Evolutionary conservation across 1,284 basidiomycete species (phyloP).

Genomic region (Ustilago curta): DNA sequence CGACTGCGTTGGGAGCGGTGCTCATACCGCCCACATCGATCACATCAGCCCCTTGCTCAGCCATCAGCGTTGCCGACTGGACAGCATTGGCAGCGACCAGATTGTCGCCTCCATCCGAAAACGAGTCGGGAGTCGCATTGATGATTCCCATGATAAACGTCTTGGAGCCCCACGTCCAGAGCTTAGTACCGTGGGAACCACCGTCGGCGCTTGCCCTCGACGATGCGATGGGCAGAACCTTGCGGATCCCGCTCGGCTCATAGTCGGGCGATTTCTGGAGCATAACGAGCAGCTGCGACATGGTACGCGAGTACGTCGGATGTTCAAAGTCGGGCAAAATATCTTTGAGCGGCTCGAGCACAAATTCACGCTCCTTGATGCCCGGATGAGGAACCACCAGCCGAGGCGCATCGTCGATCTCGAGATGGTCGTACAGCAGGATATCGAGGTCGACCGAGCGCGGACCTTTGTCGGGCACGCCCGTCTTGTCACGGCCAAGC

Average conservation of each 20-base stretch:
- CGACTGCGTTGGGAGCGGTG: slow-evolving; percentile 60
- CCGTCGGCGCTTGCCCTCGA: slow-evolving; percentile 20
- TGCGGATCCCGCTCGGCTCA: slow-evolving; percentile 43
- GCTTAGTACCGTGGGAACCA: slow-evolving; percentile 18
- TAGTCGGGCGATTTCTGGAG: slow-evolving; percentile 56
- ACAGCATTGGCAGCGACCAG: slow-evolving; percentile 61
- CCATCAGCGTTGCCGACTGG: slow-evolving; percentile 50
- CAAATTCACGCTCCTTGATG: slow-evolving; percentile 87
- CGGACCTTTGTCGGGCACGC: slow-evolving; percentile 81
- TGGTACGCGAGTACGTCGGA: slow-evolving; percentile 58
- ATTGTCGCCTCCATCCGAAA: slow-evolving; percentile 86
- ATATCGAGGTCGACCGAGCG: slow-evolving; percentile 92
- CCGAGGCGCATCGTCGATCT: slow-evolving; percentile 77
- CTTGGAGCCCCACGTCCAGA: slow-evolving; percentile 60
- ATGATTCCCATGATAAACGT: slow-evolving; percentile 93
- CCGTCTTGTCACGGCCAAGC: slow-evolving; percentile 83
- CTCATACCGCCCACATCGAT: slow-evolving; percentile 95
- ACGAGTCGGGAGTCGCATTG: slow-evolving; percentile 95
- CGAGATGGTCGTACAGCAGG: slow-evolving; percentile 78
- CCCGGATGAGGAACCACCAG: slow-evolving; percentile 87
- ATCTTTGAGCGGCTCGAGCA: slow-evolving; percentile 86
- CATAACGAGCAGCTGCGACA: slow-evolving; percentile 58
- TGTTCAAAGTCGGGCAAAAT: slow-evolving; percentile 69
- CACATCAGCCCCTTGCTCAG: slow-evolving; percentile 75
- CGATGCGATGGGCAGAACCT: slow-evolving; percentile 52